Percentiles rank a stretch among this genome's conserved stretches.
phyloP scores from a whole-genome alignment of 495 filamentous ascomycete genomes.

The Penicillium roqueforti region DNA sequence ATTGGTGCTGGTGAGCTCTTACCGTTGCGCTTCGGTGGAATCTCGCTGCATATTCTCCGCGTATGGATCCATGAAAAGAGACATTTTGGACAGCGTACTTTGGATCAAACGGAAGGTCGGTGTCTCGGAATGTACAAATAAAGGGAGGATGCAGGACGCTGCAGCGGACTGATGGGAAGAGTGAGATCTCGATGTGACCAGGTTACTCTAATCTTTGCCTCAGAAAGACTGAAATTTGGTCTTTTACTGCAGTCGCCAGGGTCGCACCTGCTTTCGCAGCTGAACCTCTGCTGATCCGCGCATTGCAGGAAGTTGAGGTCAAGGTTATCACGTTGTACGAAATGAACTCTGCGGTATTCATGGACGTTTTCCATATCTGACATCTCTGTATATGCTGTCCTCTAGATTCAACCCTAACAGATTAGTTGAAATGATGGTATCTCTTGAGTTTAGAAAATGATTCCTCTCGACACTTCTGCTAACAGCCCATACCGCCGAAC shows the following conservation, averaged over 20 bases:
- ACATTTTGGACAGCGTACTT: not conserved
- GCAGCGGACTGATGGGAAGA: not conserved
- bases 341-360: not conserved
- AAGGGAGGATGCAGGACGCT: not conserved
- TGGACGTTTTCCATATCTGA: not conserved
- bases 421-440: not conserved
- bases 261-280: not conserved
- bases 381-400: not conserved
- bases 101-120: too few species aligned
- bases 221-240: not conserved
- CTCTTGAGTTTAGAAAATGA: not conserved
- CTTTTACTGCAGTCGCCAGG: not conserved
- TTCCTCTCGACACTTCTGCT: not conserved
- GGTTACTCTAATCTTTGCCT: not conserved
- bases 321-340: not conserved
- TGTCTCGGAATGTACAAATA: not conserved
- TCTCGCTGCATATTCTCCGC: constrained; percentile 8
- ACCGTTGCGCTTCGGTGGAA: constrained; percentile 8
- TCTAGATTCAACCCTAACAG: not conserved
- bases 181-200: not conserved
- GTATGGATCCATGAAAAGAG: constrained; percentile 2
- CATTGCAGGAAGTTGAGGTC: not conserved
- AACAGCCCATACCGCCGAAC: not conserved
- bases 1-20: not conserved
- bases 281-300: not conserved